Conservation (phyloP, 179 eudicot species). For the Silene vulgaris region DNA sequence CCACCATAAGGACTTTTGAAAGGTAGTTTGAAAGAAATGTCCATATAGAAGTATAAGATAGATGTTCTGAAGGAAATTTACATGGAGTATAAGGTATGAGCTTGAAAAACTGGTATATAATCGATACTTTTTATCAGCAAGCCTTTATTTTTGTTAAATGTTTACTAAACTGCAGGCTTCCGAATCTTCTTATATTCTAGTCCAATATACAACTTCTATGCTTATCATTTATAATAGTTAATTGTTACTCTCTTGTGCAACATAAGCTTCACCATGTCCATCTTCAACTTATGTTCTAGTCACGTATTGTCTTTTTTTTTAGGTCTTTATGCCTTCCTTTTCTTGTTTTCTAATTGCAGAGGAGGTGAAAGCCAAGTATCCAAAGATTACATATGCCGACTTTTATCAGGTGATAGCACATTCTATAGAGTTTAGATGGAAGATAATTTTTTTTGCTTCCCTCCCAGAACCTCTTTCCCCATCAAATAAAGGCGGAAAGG, state of each 20-base stretch:
- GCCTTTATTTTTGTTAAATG: no score
- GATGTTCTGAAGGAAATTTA: no score
- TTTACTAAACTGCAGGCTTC: not conserved
- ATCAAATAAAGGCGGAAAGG: not conserved
- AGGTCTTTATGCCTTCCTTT: not conserved
- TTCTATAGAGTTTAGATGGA: not conserved
- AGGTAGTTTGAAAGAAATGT: no score
- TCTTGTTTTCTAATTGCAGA: slow-evolving; percentile 45
- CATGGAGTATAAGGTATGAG: no score
- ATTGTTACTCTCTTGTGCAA: slow-evolving; percentile 3
- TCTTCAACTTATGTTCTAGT: slow-evolving; percentile 1
- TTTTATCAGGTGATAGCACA: slow-evolving; percentile 68
- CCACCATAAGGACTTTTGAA: no score
- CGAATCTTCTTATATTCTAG: not conserved
- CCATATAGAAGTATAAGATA: no score
- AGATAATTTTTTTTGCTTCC: not conserved
- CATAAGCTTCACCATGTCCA: not conserved
- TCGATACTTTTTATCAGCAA: no score
- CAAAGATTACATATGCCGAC: slow-evolving; percentile 93
- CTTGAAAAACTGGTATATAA: no score
- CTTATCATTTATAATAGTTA: not conserved
- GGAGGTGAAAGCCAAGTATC: slow-evolving; percentile 71
- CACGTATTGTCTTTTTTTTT: not conserved
- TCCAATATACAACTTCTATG: not conserved
- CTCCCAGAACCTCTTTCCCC: not conserved